A percentile compares a stretch with the other conserved stretches of the same genome.
Conservation (phyloP, 2,329 filamentous ascomycete species). For the Periconia sp. region DNA sequence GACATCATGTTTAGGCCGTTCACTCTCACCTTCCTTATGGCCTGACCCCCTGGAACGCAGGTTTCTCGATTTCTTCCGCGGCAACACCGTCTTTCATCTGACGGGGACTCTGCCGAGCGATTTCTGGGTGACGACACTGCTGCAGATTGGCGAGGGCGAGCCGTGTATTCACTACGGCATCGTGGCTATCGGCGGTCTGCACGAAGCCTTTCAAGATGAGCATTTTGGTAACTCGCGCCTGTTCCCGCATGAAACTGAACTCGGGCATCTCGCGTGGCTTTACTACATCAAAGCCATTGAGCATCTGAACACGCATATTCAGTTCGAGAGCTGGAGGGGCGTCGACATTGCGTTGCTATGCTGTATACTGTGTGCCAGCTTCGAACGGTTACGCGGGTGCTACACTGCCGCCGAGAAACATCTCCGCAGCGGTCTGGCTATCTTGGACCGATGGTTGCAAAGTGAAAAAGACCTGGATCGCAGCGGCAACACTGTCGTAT, state of each 20-base stretch:
- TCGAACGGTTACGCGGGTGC: not conserved
- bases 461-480: not conserved
- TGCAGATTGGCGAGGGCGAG: not conserved
- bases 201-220: not conserved
- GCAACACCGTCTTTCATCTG: not conserved
- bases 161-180: not conserved
- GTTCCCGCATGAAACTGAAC: not conserved
- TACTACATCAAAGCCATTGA: not conserved
- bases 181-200: not conserved
- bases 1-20: not conserved
- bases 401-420: not conserved
- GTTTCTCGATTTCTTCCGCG: not conserved
- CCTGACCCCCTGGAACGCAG: not conserved
- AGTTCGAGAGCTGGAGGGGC: not conserved
- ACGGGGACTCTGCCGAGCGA: not conserved
- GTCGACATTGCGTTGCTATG: not conserved
- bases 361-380: not conserved
- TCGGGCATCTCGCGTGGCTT: not conserved
- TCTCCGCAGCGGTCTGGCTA: not conserved
- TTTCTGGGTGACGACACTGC: not conserved
- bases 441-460: not conserved
- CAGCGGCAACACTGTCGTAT: not conserved
- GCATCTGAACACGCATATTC: not conserved
- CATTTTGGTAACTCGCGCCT: not conserved
- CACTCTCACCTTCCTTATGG: not conserved